These are phyloP conservation scores for Fragaria nilgerrensis DNA, from an alignment of 306 rosid species.

Conservation along the genomic window DNA sequence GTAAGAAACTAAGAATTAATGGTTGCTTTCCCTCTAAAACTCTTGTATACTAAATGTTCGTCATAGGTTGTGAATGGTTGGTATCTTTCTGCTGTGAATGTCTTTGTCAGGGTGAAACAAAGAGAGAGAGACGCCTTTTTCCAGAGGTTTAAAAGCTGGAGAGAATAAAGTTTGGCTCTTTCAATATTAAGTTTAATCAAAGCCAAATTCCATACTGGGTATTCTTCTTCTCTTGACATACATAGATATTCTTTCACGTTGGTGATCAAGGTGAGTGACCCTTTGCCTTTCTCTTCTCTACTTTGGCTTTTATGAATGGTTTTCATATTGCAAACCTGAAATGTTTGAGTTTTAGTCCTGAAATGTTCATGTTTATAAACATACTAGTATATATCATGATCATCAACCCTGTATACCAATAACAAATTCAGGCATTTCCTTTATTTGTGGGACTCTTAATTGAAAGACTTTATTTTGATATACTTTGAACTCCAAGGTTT, in stretches of 20 bases:
- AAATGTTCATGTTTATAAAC: background rate
- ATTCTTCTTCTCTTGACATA: background rate
- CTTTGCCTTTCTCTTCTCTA: background rate
- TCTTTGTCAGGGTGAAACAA: background rate
- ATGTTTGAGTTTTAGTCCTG: conserved; percentile 2
- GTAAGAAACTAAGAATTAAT: background rate
- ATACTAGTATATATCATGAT: background rate
- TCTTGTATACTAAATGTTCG: background rate
- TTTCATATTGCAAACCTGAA: conserved; percentile 3
- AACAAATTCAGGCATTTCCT: background rate
- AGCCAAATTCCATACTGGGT: background rate
- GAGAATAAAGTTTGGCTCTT: background rate
- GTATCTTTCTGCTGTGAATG: background rate
- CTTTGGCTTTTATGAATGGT: background rate
- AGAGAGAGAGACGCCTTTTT: background rate
- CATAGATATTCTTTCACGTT: background rate
- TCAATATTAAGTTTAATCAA: background rate
- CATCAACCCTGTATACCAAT: background rate
- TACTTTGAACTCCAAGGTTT: background rate
- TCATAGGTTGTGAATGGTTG: conserved; percentile 3
- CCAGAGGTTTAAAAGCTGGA: background rate
- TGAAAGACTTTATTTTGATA: background rate
- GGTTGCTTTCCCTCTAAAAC: background rate
- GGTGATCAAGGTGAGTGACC: background rate
- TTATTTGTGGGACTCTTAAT: background rate